phyloP scores from a whole-genome alignment of 2,329 filamentous ascomycete genomes.

The Beauveria sp. region DNA sequence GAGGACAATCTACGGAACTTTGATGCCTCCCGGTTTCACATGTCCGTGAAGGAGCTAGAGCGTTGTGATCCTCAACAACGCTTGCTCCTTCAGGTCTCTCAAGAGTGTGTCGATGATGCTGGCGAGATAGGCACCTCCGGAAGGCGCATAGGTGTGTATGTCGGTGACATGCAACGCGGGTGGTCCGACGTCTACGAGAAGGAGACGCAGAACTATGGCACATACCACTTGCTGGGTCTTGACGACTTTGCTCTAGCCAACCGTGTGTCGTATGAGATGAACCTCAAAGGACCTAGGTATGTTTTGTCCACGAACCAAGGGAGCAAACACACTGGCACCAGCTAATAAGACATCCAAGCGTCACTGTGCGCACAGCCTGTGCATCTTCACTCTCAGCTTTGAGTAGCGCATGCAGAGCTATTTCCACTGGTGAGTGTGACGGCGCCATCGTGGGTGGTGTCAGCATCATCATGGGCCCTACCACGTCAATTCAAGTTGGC shows the following conservation, averaged over 20 bases:
- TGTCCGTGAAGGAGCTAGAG: constrained; percentile 1
- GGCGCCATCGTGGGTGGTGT: constrained; percentile 26
- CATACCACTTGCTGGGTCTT: background rate
- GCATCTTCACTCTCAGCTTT: background rate
- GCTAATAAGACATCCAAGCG: background rate
- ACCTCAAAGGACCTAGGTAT: background rate
- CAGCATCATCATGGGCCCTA: constrained; percentile 25
- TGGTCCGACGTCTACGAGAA: background rate
- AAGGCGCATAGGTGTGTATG: background rate
- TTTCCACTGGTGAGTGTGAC: constrained; percentile 17
- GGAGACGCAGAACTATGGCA: background rate
- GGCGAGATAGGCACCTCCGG: background rate
- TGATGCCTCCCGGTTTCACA: constrained; percentile 6
- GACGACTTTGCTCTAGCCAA: background rate
- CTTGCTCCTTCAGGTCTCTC: constrained; percentile 21
- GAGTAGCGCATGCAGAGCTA: background rate
- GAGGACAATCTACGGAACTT: background rate
- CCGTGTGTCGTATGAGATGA: background rate
- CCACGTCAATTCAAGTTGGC: constrained; percentile 16
- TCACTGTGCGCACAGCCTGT: background rate
- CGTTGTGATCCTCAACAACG: constrained; percentile 23
- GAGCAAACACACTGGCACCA: background rate
- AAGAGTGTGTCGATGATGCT: constrained; percentile 17
- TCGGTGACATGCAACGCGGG: background rate
- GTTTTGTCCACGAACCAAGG: background rate